phyloP scores from a whole-genome alignment of 139 green algal species.

The Chlamydomonas applanata region DNA sequence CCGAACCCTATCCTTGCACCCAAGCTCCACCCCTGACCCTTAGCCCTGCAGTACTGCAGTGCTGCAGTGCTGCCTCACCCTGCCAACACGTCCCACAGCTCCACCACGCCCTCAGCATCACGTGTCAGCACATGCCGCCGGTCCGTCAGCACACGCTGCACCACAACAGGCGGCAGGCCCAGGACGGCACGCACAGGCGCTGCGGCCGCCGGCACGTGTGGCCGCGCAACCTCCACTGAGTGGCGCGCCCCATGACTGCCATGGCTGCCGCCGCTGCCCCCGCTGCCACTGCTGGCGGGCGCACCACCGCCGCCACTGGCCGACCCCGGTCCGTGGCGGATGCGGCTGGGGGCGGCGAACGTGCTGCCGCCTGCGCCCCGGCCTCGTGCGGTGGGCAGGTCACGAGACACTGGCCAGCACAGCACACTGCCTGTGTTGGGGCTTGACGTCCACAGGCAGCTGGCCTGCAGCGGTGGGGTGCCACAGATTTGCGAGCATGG shows the following conservation, averaged over 20 bases:
- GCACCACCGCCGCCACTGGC: too few species aligned
- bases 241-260: not conserved
- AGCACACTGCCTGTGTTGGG: too few species aligned
- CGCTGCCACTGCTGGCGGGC: too few species aligned
- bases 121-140: conserved; percentile 71
- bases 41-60: too few species aligned
- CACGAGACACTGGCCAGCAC: too few species aligned
- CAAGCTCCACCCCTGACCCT: too few species aligned
- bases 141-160: conserved; percentile 33
- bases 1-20: too few species aligned
- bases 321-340: not conserved
- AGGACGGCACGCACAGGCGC: not conserved
- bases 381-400: too few species aligned
- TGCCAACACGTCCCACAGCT: conserved; percentile 71
- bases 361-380: not conserved
- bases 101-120: conserved; percentile 56
- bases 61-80: conserved; percentile 23
- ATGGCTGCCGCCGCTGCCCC: not conserved
- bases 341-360: not conserved
- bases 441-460: too few species aligned
- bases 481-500: too few species aligned
- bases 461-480: too few species aligned
- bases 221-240: not conserved
- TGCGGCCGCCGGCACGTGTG: not conserved
- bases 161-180: conserved; percentile 18